Percentiles rank a stretch among this genome's conserved stretches.
Conservation (phyloP, 441 rosid species). For the Populus tomentosa region DNA sequence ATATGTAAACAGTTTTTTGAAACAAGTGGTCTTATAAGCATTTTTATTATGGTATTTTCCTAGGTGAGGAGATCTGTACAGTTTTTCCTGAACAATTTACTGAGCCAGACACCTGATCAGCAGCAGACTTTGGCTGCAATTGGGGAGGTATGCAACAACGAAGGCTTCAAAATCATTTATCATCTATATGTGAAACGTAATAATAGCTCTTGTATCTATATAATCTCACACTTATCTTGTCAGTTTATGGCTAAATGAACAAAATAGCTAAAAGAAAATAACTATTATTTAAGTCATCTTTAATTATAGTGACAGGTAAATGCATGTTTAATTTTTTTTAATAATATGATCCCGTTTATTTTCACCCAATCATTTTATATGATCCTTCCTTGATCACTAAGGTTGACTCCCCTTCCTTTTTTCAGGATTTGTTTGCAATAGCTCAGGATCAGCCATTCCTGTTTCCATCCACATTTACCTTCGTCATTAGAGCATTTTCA, state of each 20-base stretch:
- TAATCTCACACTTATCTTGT: background rate
- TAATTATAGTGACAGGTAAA: background rate
- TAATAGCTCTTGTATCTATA: background rate
- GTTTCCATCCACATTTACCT: slow-evolving; percentile 85
- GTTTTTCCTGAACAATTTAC: slow-evolving; percentile 75
- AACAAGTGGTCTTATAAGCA: background rate
- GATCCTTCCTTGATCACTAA: background rate
- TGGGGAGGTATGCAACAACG: slow-evolving; percentile 63
- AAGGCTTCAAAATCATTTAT: background rate
- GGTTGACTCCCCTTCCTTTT: background rate
- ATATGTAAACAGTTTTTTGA: background rate
- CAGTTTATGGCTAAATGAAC: background rate
- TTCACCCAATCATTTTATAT: background rate
- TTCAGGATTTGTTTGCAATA: slow-evolving; percentile 90
- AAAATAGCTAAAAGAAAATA: background rate
- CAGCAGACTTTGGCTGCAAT: slow-evolving; percentile 80
- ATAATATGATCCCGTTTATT: background rate
- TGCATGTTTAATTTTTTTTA: too few relatives aligned
- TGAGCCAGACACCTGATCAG: slow-evolving; percentile 80
- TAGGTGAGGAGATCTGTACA: slow-evolving; percentile 97
- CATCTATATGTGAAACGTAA: background rate
- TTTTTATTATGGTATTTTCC: slow-evolving; percentile 13
- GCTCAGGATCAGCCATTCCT: slow-evolving; percentile 94
- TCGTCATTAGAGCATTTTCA: slow-evolving; percentile 85
- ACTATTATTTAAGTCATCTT: background rate